These are phyloP conservation scores for Eucalyptus curtisii DNA, from an alignment of 345 rosid genomes.

Conservation along the genomic window DNA sequence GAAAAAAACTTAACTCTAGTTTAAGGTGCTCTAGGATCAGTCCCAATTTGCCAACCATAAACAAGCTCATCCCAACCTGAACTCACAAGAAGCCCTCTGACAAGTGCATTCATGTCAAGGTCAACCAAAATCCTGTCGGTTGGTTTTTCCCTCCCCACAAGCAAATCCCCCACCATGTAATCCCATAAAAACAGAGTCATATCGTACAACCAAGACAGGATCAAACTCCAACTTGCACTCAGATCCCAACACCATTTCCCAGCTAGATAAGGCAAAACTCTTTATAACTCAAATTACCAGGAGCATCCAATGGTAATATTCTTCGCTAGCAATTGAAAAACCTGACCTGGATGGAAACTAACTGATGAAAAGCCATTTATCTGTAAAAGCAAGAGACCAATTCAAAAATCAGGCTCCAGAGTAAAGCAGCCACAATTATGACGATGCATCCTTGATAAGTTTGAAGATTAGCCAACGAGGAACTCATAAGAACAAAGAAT, in stretches of 20 bases:
- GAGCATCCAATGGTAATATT: not conserved
- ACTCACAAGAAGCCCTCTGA: not conserved
- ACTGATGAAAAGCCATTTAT: not conserved
- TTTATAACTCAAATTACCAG: not conserved
- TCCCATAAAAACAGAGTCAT: not conserved
- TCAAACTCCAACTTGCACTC: not conserved
- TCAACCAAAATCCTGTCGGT: not conserved
- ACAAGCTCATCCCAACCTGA: not conserved
- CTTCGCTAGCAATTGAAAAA: not conserved
- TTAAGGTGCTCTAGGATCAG: not conserved
- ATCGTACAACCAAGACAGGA: not conserved
- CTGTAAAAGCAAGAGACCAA: not conserved
- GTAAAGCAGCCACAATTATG: not conserved
- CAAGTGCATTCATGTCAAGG: not conserved
- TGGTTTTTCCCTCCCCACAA: not conserved
- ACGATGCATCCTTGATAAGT: not conserved
- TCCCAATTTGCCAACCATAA: not conserved
- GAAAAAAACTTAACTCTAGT: not conserved
- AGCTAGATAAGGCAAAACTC: not conserved
- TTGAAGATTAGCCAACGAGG: not conserved
- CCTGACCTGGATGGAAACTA: not conserved
- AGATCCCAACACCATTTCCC: not conserved
- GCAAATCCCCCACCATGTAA: not conserved
- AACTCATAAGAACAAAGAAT: not conserved
- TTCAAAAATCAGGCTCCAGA: not conserved